These are phyloP conservation scores for Paraglomus brasilianum DNA, from an alignment of 192 early-diverging fungal species.

Conservation along the genomic window DNA sequence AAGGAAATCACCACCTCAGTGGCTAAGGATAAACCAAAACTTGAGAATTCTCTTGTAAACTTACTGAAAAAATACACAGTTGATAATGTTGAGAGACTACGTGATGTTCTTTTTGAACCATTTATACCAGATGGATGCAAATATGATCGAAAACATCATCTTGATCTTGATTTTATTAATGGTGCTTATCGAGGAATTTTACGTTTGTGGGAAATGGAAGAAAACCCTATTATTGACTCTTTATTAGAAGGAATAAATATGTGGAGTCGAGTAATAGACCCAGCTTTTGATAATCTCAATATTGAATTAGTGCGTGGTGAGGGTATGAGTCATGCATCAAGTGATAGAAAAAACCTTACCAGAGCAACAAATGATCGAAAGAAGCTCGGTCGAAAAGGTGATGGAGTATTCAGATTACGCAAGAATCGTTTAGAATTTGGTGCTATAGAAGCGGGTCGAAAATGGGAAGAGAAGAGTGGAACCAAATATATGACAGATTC, in stretches of 20 bases:
- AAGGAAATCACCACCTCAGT: neutral
- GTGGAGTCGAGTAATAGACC: neutral
- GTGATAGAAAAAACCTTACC: slow-evolving; percentile 7
- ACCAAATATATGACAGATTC: slow-evolving; percentile 20
- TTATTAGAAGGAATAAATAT: slow-evolving; percentile 20
- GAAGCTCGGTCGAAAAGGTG: slow-evolving; percentile 5
- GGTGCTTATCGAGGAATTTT: slow-evolving; percentile 20
- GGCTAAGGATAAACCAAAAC: slow-evolving; percentile 9
- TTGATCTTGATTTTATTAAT: slow-evolving; percentile 23
- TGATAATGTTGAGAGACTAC: slow-evolving; percentile 13
- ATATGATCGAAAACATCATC: neutral
- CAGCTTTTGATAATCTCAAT: slow-evolving; percentile 11
- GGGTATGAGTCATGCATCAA: slow-evolving; percentile 15
- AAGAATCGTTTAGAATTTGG: slow-evolving; percentile 5
- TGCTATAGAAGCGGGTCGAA: neutral
- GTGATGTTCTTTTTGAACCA: slow-evolving; percentile 18
- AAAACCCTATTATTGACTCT: slow-evolving; percentile 22
- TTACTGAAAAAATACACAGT: slow-evolving; percentile 17
- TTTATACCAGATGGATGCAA: slow-evolving; percentile 8
- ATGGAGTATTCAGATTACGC: slow-evolving; percentile 18
- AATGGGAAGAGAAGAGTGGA: slow-evolving; percentile 10
- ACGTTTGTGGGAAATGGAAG: slow-evolving; percentile 5
- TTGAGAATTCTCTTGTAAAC: slow-evolving; percentile 12
- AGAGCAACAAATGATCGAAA: neutral
- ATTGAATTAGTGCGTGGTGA: slow-evolving; percentile 20